phyloP scores from a whole-genome alignment of 805 yeast genomes.

The Wickerhamia fluorescens region DNA sequence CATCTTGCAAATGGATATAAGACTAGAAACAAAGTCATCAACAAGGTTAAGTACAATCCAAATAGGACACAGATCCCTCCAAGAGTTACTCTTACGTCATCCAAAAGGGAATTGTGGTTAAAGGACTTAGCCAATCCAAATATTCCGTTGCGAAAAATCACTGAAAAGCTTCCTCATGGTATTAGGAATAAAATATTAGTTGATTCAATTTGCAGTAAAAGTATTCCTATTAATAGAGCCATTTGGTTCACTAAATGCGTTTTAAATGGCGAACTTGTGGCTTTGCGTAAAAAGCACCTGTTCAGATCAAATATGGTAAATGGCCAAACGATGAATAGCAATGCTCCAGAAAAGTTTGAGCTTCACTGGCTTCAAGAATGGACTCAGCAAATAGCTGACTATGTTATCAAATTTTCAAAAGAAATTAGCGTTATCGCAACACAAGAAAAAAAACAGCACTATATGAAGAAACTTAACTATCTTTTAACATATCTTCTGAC shows the following conservation, averaged over 20 bases:
- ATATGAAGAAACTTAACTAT: slow-evolving; percentile 53
- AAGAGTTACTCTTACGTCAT: slow-evolving; percentile 83
- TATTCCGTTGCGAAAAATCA: slow-evolving; percentile 58
- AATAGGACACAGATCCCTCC: slow-evolving; percentile 70
- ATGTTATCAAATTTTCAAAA: slow-evolving; percentile 43
- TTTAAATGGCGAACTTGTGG: slow-evolving; percentile 49
- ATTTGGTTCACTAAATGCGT: slow-evolving; percentile 89
- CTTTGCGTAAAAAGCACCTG: slow-evolving; percentile 25
- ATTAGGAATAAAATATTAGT: slow-evolving; percentile 64
- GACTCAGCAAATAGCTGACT: slow-evolving; percentile 77
- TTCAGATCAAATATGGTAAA: slow-evolving; percentile 6
- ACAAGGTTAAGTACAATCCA: slow-evolving; percentile 27
- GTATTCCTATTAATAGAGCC: slow-evolving; percentile 74
- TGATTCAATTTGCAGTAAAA: slow-evolving; percentile 62
- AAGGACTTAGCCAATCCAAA: slow-evolving; percentile 64
- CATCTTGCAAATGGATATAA: slow-evolving; percentile 32
- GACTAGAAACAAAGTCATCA: slow-evolving; percentile 33
- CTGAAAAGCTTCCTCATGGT: slow-evolving; percentile 87
- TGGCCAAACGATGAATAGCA: slow-evolving; percentile 1
- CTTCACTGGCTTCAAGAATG: slow-evolving; percentile 74
- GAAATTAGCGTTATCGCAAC: slow-evolving; percentile 23
- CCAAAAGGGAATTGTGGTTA: slow-evolving; percentile 80
- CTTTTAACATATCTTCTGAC: slow-evolving; percentile 53
- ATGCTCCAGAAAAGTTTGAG: slow-evolving; percentile 30
- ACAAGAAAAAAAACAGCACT: slow-evolving; percentile 25